phyloP scores from a whole-genome alignment of 2,329 filamentous ascomycete genomes.

The Curvularia sp. region DNA sequence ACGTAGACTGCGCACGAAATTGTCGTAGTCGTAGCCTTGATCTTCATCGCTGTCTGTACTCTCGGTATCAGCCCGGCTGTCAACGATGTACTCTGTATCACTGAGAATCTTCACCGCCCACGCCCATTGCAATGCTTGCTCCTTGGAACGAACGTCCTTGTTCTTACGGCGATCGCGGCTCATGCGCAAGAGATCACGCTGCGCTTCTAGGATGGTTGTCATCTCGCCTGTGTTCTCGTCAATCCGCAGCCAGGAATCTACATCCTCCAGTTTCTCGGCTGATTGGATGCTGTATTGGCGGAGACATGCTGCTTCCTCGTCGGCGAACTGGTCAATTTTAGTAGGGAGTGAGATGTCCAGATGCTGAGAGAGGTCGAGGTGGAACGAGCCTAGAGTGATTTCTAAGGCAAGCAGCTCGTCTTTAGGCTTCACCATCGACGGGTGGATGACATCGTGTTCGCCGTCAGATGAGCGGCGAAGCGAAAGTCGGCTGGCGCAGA shows the following conservation, averaged over 20 bases:
- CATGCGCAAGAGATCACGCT: conserved; percentile 22
- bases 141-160: conserved; percentile 3
- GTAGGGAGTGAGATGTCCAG: background rate
- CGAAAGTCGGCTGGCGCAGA: conserved; percentile 18
- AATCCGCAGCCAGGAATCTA: conserved; percentile 18
- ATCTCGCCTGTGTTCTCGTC: conserved; percentile 9
- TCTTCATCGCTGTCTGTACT: conserved; percentile 13
- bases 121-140: conserved; percentile 14
- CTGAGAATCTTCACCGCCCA: conserved; percentile 27
- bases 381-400: background rate
- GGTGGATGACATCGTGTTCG: conserved; percentile 14
- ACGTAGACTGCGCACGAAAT: conserved; percentile 7
- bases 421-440: conserved; percentile 12
- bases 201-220: conserved; percentile 23
- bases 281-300: conserved; percentile 14
- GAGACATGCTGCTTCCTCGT: conserved; percentile 6
- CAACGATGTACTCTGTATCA: conserved; percentile 16
- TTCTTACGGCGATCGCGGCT: conserved; percentile 15
- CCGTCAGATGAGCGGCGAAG: background rate
- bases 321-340: conserved; percentile 5
- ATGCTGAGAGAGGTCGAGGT: background rate
- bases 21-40: conserved; percentile 13
- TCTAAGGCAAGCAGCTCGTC: conserved; percentile 14
- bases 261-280: conserved; percentile 1
- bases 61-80: conserved; percentile 1